Base-by-base conservation (phyloP, 2,329 filamentous ascomycete species). In the Fonsecaea pedrosoi region DNA sequence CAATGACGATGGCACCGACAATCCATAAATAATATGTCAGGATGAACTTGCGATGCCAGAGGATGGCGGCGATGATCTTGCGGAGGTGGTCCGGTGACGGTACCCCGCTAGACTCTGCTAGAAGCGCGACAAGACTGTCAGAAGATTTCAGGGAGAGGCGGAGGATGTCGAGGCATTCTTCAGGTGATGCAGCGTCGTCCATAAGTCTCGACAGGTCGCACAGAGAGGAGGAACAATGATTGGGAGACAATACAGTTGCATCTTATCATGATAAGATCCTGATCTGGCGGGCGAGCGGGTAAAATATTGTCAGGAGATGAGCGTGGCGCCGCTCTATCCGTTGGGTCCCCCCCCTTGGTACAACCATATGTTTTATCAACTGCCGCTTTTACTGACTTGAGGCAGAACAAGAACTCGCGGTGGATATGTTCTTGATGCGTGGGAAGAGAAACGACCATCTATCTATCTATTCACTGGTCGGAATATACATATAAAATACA, bases 41-140 rank as follows among this genome's bases (percentile, higher is more conserved):
- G 21, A 71, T 38, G 62, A 71, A 71, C 59, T 69, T 66, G 37
- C 70, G 63, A 54, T 68, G 62, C 67, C 66, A 71, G 21, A 71
- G 62, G 10, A 70, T 42, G 30, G 66, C 68, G 34, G 45, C 54
- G 61, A 71, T 65, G 50, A 71, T 56, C 60, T 69, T 69, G 2
- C 66, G 66, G 8, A 70, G 55, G 54, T 67, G 66, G 13, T 65
- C 67, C 6, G 50, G 40, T 30, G 59, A 30, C 10, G 60, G 60
- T 7, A 32, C 54, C 6, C 37, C 42, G 34, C 45, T 58, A 13
- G 60, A 58, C 32, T 62, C 55, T 62, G 67, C 62, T 18, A 71
- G 65, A 18, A 55, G 37, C 4, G 40, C 30, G 62, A 70, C 18
- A 45, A 68, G 64, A 12, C 45, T 37, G 12, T 25, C 25, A 21